Evolutionary conservation across 2,329 filamentous ascomycete species (phyloP).

Genomic region (Diaporthe longicolla): DNA sequence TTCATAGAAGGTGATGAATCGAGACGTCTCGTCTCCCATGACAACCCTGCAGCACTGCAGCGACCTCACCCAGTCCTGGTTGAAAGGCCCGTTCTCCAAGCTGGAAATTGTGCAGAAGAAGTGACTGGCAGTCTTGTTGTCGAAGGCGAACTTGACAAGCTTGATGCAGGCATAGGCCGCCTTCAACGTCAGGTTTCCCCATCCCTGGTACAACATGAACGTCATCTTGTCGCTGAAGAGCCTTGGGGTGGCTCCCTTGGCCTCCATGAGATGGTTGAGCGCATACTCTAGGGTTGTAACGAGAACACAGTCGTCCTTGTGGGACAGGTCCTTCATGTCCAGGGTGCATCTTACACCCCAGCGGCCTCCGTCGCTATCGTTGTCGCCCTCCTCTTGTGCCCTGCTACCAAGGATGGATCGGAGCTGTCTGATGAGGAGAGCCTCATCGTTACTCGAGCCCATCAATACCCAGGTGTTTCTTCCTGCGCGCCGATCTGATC

Average conservation of each 20-base stretch:
- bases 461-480: background rate
- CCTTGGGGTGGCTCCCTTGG: background rate
- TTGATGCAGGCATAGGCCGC: background rate
- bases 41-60: background rate
- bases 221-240: background rate
- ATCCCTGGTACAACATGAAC: background rate
- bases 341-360: background rate
- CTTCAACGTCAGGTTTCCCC: background rate
- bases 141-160: background rate
- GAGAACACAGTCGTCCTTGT: background rate
- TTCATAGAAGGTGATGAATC: background rate
- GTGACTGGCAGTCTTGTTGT: background rate
- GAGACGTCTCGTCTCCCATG: background rate
- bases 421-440: background rate
- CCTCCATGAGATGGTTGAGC: background rate
- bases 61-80: background rate
- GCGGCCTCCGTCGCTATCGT: background rate
- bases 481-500: background rate
- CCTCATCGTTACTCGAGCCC: background rate
- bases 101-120: background rate
- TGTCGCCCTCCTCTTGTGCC: background rate
- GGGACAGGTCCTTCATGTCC: background rate
- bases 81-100: background rate
- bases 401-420: background rate
- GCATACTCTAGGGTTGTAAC: background rate